Percentiles rank a stretch among this genome's conserved stretches.
phyloP scores from a whole-genome alignment of 768 basidiomycete genomes.

The Boletales sp. region DNA sequence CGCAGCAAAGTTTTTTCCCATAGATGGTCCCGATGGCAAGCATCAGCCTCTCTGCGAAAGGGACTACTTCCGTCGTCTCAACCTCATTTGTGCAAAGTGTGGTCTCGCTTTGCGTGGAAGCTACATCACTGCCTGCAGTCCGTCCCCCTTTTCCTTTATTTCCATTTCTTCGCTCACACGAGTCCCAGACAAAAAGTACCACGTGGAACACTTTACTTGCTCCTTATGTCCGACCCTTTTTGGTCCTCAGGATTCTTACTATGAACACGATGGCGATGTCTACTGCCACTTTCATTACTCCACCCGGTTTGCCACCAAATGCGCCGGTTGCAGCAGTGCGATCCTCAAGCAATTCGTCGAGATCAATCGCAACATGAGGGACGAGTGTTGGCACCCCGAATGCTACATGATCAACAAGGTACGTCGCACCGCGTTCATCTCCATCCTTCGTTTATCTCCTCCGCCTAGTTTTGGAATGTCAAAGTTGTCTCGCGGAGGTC shows the following conservation, averaged over 20 bases:
- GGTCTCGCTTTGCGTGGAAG: constrained; percentile 91
- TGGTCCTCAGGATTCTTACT: constrained; percentile 98
- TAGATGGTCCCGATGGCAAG: constrained; percentile 85
- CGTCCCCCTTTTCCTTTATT: constrained; percentile 30
- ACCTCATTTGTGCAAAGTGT: constrained; percentile 96
- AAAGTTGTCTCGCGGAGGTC: constrained; percentile 80
- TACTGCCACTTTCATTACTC: constrained; percentile 99
- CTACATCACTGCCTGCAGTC: constrained; percentile 99
- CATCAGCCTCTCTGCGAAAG: constrained; percentile 96
- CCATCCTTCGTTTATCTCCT: constrained; percentile 8
- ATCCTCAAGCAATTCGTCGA: constrained; percentile 99
- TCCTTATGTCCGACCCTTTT: constrained; percentile 94
- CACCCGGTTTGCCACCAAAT: constrained; percentile 97
- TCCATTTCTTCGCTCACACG: constrained; percentile 11
- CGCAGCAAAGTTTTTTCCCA: constrained; percentile 98
- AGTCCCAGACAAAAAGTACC: constrained; percentile 87
- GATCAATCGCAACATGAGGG: constrained; percentile 95
- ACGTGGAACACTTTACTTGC: constrained; percentile 99
- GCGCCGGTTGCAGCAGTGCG: constrained; percentile 94
- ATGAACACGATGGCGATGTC: constrained; percentile 96
- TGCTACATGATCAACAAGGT: constrained; percentile 99
- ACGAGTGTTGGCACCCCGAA: constrained; percentile 99
- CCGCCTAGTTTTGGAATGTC: constrained; percentile 93
- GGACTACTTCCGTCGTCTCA: constrained; percentile 94
- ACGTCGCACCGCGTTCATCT: constrained; percentile 15